Percentiles rank a stretch among this genome's conserved stretches.
Evolutionary conservation across 2,329 filamentous ascomycete species (phyloP).

Genomic region (Monilinia vaccinii-corymbosi): DNA sequence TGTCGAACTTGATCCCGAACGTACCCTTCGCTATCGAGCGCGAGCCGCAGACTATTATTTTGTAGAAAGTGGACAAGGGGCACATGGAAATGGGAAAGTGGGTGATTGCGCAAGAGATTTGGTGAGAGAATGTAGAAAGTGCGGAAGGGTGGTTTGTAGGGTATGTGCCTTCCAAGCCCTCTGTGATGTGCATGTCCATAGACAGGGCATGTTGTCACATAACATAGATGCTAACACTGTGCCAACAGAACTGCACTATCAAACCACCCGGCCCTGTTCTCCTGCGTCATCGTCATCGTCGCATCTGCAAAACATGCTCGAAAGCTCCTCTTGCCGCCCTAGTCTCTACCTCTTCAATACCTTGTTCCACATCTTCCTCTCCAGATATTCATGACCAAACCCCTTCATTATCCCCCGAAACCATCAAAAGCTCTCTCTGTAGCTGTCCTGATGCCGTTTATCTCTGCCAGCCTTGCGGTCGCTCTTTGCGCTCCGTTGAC

Average conservation of each 20-base stretch:
- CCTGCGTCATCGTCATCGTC: slow-evolving; percentile 67
- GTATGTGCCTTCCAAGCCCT: slow-evolving; percentile 42
- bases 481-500: slow-evolving; percentile 53
- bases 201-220: not conserved
- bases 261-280: slow-evolving; percentile 64
- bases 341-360: slow-evolving; percentile 13
- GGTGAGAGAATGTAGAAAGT: slow-evolving; percentile 75
- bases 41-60: slow-evolving; percentile 51
- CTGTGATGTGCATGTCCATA: slow-evolving; percentile 29
- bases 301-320: slow-evolving; percentile 69
- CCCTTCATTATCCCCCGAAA: slow-evolving; percentile 42
- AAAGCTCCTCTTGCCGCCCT: slow-evolving; percentile 58
- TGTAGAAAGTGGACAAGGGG: slow-evolving; percentile 42
- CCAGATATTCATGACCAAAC: slow-evolving; percentile 1
- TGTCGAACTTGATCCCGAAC: slow-evolving; percentile 43
- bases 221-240: slow-evolving; percentile 2
- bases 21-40: slow-evolving; percentile 48
- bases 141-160: slow-evolving; percentile 69
- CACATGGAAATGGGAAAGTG: slow-evolving; percentile 52
- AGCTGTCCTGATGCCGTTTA: slow-evolving; percentile 50
- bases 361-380: not conserved
- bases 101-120: slow-evolving; percentile 78
- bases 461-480: slow-evolving; percentile 79
- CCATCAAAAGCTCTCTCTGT: slow-evolving; percentile 23
- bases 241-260: slow-evolving; percentile 71